Evolutionary conservation across 257 asterid species (phyloP).

Genomic region (Solanum medicagineum): DNA sequence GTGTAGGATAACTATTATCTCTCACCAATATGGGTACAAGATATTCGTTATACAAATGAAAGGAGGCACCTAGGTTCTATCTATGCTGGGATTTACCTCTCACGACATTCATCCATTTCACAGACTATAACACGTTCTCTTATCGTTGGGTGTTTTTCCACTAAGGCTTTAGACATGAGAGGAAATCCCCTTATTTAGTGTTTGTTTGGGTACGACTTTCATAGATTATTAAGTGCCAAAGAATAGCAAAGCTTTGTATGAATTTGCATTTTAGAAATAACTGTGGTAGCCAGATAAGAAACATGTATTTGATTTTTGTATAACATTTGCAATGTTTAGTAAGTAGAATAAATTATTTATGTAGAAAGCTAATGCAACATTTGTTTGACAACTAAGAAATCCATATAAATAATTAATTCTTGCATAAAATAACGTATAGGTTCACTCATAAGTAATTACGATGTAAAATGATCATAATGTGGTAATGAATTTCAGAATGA

Average conservation of each 20-base stretch:
- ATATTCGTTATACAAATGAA: neutral
- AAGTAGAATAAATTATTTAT: neutral
- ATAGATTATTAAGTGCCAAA: neutral
- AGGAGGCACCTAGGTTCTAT: neutral
- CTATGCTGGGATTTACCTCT: neutral
- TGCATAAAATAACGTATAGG: too few relatives aligned
- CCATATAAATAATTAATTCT: too few relatives aligned
- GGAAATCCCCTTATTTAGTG: neutral
- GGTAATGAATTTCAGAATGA: constrained; percentile 32
- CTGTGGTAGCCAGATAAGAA: neutral
- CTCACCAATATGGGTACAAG: neutral
- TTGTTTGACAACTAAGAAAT: too few relatives aligned
- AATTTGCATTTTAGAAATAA: neutral
- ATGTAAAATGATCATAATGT: constrained; percentile 16
- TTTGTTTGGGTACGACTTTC: neutral
- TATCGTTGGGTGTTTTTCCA: neutral
- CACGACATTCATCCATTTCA: neutral
- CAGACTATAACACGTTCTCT: neutral
- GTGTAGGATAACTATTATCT: neutral
- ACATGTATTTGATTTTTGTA: neutral
- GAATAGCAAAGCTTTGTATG: neutral
- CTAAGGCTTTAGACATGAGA: neutral
- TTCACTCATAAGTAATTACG: too few relatives aligned
- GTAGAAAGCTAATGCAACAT: neutral
- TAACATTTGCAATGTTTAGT: neutral